A percentile compares a stretch with the other conserved stretches of the same genome.
Evolutionary conservation across 2,329 filamentous ascomycete species (phyloP).

Genomic region (Macroventuria anomochaeta): DNA sequence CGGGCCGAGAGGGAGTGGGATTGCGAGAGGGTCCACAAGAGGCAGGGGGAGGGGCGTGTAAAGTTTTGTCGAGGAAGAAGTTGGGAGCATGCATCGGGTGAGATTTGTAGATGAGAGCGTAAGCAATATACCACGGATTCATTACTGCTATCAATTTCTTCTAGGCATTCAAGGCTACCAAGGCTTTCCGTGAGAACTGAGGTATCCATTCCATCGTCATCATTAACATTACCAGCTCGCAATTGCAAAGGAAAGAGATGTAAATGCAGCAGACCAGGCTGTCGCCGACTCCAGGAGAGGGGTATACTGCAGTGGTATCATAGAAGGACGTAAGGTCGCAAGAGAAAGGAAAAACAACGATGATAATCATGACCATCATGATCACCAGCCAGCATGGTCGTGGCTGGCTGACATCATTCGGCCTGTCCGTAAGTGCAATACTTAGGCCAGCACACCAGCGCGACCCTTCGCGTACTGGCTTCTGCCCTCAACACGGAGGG

Average conservation of each 20-base stretch:
- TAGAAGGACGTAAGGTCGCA: slow-evolving; percentile 29
- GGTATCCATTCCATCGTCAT: background rate
- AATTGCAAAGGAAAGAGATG: slow-evolving; percentile 30
- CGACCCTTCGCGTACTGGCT: slow-evolving; percentile 32
- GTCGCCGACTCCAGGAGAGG: slow-evolving; percentile 26
- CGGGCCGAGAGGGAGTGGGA: slow-evolving; percentile 47
- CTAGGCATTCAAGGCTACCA: background rate
- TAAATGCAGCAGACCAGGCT: slow-evolving; percentile 37
- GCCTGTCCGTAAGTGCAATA: background rate
- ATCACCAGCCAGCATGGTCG: background rate
- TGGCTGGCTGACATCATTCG: too few species aligned
- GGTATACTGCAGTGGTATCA: slow-evolving; percentile 46
- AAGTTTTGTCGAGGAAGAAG: background rate
- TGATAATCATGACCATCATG: slow-evolving; percentile 3
- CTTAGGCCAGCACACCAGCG: slow-evolving; percentile 38
- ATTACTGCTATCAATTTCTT: slow-evolving; percentile 12
- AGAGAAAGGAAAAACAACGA: slow-evolving; percentile 18
- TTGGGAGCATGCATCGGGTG: background rate
- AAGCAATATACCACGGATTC: slow-evolving; percentile 17
- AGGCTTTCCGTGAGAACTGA: too few species aligned
- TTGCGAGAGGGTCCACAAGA: slow-evolving; percentile 44
- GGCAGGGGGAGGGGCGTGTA: slow-evolving; percentile 43
- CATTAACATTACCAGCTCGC: slow-evolving; percentile 23
- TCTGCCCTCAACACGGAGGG: slow-evolving; percentile 52
- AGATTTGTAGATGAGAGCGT: slow-evolving; percentile 3